Conservation (phyloP, 2,329 filamentous ascomycete genomes). For the Tolypocladium sp. region DNA sequence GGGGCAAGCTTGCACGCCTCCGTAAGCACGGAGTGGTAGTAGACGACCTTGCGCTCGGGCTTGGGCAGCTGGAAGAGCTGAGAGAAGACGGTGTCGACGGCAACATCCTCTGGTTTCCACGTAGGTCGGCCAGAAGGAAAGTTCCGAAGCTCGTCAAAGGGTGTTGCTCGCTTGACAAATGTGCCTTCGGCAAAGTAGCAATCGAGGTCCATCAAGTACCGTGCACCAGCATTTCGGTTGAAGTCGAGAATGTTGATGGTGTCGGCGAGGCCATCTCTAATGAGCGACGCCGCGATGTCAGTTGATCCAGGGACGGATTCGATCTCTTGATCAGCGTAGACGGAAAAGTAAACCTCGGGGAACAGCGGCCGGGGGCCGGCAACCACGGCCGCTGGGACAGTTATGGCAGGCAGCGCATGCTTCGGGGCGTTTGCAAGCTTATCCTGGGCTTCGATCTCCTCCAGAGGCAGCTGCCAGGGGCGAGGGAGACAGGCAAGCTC, state of each 20-base stretch:
- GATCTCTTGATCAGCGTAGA: slow-evolving; percentile 79
- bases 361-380: slow-evolving; percentile 71
- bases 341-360: slow-evolving; percentile 88
- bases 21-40: slow-evolving; percentile 91
- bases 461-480: slow-evolving; percentile 55
- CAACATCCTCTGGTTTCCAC: slow-evolving; percentile 97
- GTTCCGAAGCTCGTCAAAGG: slow-evolving; percentile 79
- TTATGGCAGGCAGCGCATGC: slow-evolving; percentile 68
- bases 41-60: slow-evolving; percentile 88
- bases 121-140: slow-evolving; percentile 57
- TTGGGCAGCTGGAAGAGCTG: slow-evolving; percentile 82
- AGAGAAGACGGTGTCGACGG: slow-evolving; percentile 95
- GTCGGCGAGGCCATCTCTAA: slow-evolving; percentile 80
- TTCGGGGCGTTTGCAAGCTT: slow-evolving; percentile 55
- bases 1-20: slow-evolving; percentile 94
- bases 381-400: slow-evolving; percentile 65
- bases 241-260: slow-evolving; percentile 92
- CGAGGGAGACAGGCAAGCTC: slow-evolving; percentile 59
- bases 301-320: slow-evolving; percentile 76
- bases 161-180: slow-evolving; percentile 87
- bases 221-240: slow-evolving; percentile 79
- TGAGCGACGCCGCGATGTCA: slow-evolving; percentile 69
- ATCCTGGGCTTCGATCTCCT: slow-evolving; percentile 50
- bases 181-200: slow-evolving; percentile 86
- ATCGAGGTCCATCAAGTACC: slow-evolving; percentile 87